Conservation (phyloP, 2,329 filamentous ascomycete genomes). For the Didymella segeticola region DNA sequence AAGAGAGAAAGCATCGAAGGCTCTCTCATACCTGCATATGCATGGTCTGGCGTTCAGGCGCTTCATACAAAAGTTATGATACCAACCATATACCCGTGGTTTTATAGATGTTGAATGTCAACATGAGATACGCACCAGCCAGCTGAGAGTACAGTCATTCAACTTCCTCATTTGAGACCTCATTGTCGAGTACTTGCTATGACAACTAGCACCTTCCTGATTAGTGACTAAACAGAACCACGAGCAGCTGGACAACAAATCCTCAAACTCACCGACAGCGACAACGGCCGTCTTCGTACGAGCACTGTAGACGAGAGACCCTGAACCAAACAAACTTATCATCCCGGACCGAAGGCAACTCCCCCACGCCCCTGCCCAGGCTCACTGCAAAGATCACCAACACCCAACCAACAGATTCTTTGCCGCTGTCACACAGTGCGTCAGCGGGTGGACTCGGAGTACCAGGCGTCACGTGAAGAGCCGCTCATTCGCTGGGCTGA, state of each 20-base stretch:
- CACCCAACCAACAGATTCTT: conserved; percentile 4
- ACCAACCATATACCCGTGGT: conserved; percentile 29
- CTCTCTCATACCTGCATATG: conserved; percentile 28
- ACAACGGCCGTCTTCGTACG: not conserved
- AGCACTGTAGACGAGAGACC: not conserved
- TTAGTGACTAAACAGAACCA: not conserved
- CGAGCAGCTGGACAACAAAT: not conserved
- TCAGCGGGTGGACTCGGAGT: conserved; percentile 16
- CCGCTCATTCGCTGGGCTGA: not conserved
- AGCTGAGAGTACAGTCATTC: not conserved
- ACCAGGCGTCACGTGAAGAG: not conserved
- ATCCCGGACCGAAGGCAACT: conserved; percentile 1
- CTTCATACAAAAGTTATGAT: conserved; percentile 37
- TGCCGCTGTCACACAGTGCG: not conserved
- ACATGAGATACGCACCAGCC: not conserved
- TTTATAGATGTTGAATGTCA: conserved; percentile 10
- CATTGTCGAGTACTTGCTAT: not conserved
- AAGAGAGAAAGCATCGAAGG: conserved; percentile 21
- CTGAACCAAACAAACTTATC: not conserved
- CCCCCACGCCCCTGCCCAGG: conserved; percentile 2
- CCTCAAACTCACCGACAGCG: conserved; percentile 4
- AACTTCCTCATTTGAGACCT: not conserved
- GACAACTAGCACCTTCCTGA: not conserved
- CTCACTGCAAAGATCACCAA: conserved; percentile 3
- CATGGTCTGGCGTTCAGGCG: conserved; percentile 41